A percentile compares a stretch with the other conserved stretches of the same genome.
phyloP scores from a whole-genome alignment of 768 basidiomycete genomes.

The Mycena leptocephala region DNA sequence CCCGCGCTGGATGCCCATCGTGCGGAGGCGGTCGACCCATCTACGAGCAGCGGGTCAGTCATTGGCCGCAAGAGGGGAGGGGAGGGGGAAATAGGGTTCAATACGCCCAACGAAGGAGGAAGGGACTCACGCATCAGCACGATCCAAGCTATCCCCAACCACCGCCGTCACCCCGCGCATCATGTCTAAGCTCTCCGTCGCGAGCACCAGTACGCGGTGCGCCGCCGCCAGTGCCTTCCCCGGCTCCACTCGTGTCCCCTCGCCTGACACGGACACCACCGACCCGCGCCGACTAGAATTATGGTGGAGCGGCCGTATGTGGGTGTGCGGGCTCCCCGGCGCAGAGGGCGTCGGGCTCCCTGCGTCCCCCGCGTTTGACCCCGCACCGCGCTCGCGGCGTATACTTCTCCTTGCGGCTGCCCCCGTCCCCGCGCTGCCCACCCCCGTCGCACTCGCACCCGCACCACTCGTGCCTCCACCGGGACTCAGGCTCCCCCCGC shows the following conservation, averaged over 20 bases:
- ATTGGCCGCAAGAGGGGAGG: not conserved
- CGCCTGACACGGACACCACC: slow-evolving; percentile 6
- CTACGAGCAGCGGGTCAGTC: slow-evolving; percentile 51
- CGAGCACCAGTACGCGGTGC: slow-evolving; percentile 85
- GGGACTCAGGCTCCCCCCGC: slow-evolving; percentile 37
- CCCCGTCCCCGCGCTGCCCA: slow-evolving; percentile 50
- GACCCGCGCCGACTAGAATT: slow-evolving; percentile 25
- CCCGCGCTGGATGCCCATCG: slow-evolving; percentile 81
- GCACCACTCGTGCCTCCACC: slow-evolving; percentile 48
- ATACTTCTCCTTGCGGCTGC: slow-evolving; percentile 47
- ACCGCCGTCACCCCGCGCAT: slow-evolving; percentile 91
- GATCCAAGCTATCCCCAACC: slow-evolving; percentile 89
- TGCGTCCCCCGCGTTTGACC: slow-evolving; percentile 30
- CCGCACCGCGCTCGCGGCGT: slow-evolving; percentile 59
- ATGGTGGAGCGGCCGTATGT: slow-evolving; percentile 39
- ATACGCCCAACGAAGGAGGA: slow-evolving; percentile 4
- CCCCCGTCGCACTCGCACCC: slow-evolving; percentile 50
- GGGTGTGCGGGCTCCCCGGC: slow-evolving; percentile 47
- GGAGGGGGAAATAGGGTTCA: too few species aligned
- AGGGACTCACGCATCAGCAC: slow-evolving; percentile 83
- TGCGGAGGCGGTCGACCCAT: slow-evolving; percentile 88
- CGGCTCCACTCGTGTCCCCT: slow-evolving; percentile 52
- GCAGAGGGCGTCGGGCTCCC: slow-evolving; percentile 44
- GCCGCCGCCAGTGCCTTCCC: slow-evolving; percentile 82
- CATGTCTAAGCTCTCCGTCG: slow-evolving; percentile 95